Percentiles rank a stretch among this genome's conserved stretches.
Conservation (phyloP, 495 filamentous ascomycete genomes). For the Sabuloglossum arenarium region DNA sequence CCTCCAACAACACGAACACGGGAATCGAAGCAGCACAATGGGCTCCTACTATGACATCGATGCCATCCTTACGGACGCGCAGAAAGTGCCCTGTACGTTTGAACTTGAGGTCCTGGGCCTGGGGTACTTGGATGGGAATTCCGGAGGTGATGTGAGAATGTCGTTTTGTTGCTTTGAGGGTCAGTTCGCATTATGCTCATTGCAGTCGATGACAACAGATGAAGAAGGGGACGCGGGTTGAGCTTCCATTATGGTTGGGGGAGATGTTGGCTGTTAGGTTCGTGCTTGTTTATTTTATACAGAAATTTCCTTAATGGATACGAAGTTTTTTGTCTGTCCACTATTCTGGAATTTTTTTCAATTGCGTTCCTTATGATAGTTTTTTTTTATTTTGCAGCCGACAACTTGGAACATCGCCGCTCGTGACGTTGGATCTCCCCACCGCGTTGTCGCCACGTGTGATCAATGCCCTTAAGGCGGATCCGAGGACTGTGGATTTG, state of each 20-base stretch:
- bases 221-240: constrained; percentile 55
- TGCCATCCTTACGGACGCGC: constrained; percentile 78
- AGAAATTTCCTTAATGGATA: not conserved
- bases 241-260: constrained; percentile 88
- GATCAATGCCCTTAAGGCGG: constrained; percentile 76
- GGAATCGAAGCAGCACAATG: constrained; percentile 15
- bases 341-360: not conserved
- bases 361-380: not conserved
- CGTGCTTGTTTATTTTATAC: constrained; percentile 5
- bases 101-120: constrained; percentile 71
- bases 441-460: constrained; percentile 58
- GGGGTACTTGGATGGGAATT: constrained; percentile 69
- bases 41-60: constrained; percentile 91
- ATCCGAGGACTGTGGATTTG: constrained; percentile 67
- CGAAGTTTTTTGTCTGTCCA: not conserved
- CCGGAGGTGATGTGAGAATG: constrained; percentile 34
- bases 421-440: constrained; percentile 69
- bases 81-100: constrained; percentile 95
- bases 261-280: constrained; percentile 81
- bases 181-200: not conserved
- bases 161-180: not conserved
- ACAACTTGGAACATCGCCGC: constrained; percentile 33
- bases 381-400: constrained; percentile 18
- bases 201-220: constrained; percentile 30
- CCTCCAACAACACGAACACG: not conserved